A percentile compares a stretch with the other conserved stretches of the same genome.
These are phyloP conservation scores for Echria macrotheca DNA, from an alignment of 495 filamentous ascomycete genomes.

Conservation along the genomic window DNA sequence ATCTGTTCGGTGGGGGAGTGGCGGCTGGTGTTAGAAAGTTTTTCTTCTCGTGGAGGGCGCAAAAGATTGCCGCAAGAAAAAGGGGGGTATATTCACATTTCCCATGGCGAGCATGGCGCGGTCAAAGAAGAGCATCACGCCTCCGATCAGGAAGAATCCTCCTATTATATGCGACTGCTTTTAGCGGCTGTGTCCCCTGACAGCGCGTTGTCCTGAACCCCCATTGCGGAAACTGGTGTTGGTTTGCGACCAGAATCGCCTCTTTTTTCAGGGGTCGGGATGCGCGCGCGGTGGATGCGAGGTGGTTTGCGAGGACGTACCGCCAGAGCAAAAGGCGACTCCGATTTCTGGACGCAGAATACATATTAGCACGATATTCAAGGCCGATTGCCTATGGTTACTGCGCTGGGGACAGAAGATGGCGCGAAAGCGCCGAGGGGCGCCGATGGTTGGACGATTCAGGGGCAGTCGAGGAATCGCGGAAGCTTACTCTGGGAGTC, in stretches of 20 bases:
- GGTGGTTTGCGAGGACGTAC: constrained; percentile 53
- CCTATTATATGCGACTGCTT: constrained; percentile 55
- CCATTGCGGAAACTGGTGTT: neutral
- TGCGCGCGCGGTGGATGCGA: neutral
- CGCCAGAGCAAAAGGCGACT: constrained; percentile 90
- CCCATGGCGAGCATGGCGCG: constrained; percentile 67
- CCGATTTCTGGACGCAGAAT: constrained; percentile 74
- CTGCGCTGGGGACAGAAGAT: neutral
- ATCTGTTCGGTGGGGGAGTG: constrained; percentile 50
- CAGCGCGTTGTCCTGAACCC: too few species aligned
- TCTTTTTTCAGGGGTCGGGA: too few species aligned
- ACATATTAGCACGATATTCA: too few species aligned
- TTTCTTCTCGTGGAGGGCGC: too few species aligned
- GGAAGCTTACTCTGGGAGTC: constrained; percentile 80
- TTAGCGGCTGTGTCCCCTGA: too few species aligned
- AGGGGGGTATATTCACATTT: constrained; percentile 59
- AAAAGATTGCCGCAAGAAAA: too few species aligned
- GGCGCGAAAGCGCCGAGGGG: neutral
- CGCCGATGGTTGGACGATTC: neutral
- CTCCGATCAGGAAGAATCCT: constrained; percentile 86
- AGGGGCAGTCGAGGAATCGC: neutral
- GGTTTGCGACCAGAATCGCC: too few species aligned
- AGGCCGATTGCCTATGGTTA: neutral
- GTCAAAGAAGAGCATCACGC: constrained; percentile 95
- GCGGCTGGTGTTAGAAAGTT: too few species aligned